phyloP scores from a whole-genome alignment of 2,329 filamentous ascomycete genomes.

The Pyricularia sp. region DNA sequence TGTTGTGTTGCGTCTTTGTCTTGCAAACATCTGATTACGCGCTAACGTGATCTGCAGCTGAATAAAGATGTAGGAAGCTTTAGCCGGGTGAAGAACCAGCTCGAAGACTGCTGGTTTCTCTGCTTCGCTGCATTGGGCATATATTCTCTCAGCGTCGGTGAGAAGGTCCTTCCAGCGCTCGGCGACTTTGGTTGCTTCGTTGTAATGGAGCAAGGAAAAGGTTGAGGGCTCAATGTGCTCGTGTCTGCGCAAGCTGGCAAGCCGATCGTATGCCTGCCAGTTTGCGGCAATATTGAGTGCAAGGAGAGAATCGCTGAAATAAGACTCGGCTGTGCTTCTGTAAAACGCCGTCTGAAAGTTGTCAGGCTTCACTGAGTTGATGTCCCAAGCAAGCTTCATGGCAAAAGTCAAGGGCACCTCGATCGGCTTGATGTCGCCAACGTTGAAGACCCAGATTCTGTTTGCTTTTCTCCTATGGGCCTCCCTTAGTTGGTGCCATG shows the following conservation, averaged over 20 bases:
- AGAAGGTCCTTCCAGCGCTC: conserved; percentile 35
- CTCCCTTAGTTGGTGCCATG: conserved; percentile 39
- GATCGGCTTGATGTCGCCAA: conserved; percentile 52
- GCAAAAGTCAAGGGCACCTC: conserved; percentile 55
- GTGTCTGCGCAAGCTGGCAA: conserved; percentile 40
- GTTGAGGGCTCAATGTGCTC: conserved; percentile 43
- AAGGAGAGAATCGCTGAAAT: conserved; percentile 26
- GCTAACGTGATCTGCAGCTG: conserved; percentile 31
- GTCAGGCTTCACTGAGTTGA: conserved; percentile 29
- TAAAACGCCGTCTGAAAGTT: not conserved
- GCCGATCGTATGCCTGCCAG: conserved; percentile 21
- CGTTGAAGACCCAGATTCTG: conserved; percentile 54
- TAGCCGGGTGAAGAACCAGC: conserved; percentile 45
- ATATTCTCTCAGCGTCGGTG: conserved; percentile 28
- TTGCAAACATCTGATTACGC: conserved; percentile 39
- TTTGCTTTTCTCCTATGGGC: conserved; percentile 36
- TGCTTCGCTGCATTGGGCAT: conserved; percentile 25
- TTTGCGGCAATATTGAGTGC: not conserved
- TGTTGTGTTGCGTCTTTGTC: conserved; percentile 42
- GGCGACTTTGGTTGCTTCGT: conserved; percentile 42
- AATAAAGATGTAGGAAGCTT: conserved; percentile 41
- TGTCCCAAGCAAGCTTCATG: conserved; percentile 53
- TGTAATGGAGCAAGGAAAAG: conserved; percentile 45
- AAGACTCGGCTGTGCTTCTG: conserved; percentile 30
- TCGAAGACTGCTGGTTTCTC: conserved; percentile 44